Conservation (phyloP, 2,329 filamentous ascomycete genomes). For the Stemphylium vesicarium region DNA sequence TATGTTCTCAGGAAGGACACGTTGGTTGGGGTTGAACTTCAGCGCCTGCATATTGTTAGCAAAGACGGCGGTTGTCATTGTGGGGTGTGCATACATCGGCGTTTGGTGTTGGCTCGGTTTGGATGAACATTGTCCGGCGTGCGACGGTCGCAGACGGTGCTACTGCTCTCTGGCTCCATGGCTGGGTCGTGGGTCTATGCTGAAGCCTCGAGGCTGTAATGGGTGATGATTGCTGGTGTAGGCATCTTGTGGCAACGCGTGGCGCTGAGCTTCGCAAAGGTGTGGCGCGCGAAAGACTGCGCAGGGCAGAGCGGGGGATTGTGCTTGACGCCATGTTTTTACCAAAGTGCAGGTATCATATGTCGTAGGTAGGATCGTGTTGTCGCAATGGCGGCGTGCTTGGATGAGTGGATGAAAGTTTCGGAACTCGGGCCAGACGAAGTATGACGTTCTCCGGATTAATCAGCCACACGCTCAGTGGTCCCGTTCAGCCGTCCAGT, state of each 20-base stretch:
- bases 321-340: constrained; percentile 35
- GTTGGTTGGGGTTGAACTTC: constrained; percentile 93
- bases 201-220: constrained; percentile 41
- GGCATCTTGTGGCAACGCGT: constrained; percentile 42
- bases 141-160: constrained; percentile 20
- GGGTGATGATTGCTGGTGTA: constrained; percentile 43
- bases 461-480: constrained; percentile 12
- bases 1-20: constrained; percentile 77
- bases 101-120: constrained; percentile 94
- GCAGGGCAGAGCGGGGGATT: constrained; percentile 37
- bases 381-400: constrained; percentile 22
- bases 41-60: constrained; percentile 60
- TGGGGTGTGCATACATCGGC: constrained; percentile 66
- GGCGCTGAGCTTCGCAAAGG: constrained; percentile 29
- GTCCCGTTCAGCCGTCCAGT: neutral
- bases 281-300: constrained; percentile 34
- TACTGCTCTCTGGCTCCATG: constrained; percentile 28
- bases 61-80: neutral
- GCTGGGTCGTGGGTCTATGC: constrained; percentile 38
- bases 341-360: neutral
- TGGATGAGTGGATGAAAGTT: constrained; percentile 13
- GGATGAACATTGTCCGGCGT: constrained; percentile 88
- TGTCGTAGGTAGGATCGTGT: neutral
- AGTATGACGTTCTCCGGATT: constrained; percentile 31
- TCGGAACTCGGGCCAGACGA: constrained; percentile 17